Evolutionary conservation across 2,329 filamentous ascomycete genomes (phyloP), one percentile per base, ranked within the genome.

Genomic region (Fusarium sororula): DNA sequence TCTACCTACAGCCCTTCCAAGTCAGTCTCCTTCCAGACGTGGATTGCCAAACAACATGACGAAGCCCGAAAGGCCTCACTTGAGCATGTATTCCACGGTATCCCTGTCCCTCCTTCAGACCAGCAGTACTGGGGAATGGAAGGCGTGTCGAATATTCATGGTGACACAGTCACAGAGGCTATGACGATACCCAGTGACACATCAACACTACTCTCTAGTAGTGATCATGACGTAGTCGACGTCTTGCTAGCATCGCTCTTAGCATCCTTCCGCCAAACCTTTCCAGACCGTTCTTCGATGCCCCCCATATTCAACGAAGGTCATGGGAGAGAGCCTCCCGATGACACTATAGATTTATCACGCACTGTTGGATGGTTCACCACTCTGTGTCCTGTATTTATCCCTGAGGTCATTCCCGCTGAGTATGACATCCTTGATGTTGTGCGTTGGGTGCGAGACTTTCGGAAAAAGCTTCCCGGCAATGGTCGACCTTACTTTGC

Each of bases 291-390:
- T 1, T 30, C 13, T 7, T 55, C 65, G 1, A 28, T 69, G 1
- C 81, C 82, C 0, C 55, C 76, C 0, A 73, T 84, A 3, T 80
- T 79, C 55, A 78, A 71, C 20, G 83, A 84, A 48, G 81, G 80
- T 5, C 82, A 84, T 35, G 83, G 82, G 5, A 74, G 83, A 38
- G 82, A 84, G 38, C 56, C 80, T 0, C 75, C 68, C 64, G 73
- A 78, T 37, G 39, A 70, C 13, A 58, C 38, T 7, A 26, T 82
- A 6, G 79, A 84, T 50, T 39, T 81, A 5, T 80, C 81, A 6
- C 58, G 78, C 9, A 82, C 80, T 0, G 78, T 84, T 6, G 83
- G 82, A 2, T 84, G 83, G 83, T 84, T 84, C 57, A 83, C 83
- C 0, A 81, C 80, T 13, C 64, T 53, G 65, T 75, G 67, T 6